Evolutionary conservation across 2,329 filamentous ascomycete genomes (phyloP), one percentile per base, ranked within the genome.

Genomic region (Trichoderma sp.): DNA sequence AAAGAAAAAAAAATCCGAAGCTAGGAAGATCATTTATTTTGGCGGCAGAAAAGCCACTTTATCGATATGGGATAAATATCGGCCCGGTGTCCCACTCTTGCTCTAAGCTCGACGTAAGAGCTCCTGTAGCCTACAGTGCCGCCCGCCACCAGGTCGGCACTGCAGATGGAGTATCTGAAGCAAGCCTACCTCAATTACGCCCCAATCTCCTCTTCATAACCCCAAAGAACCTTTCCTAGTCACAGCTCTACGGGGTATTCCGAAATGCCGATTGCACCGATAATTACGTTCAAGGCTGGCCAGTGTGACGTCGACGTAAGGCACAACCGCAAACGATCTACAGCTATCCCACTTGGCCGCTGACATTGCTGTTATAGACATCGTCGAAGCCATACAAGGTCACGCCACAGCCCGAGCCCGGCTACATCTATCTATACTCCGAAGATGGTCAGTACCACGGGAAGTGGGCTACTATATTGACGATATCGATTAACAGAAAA

Each of bases 271-370:
- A 89, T 93, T 81, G 80, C 86, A 74, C 94, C 95, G 37, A 87
- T 97, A 77, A 94, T 98, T 79, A 97, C 94, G 18, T 98, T 98
- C 87, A 97, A 97, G 86, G 95, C 95, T 72, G 95, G 95, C 80
- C 88, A 88, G 79, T 98, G 95, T 82, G 90, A 96, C 65, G 79
- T 95, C 70, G 90, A 94, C 79, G 94, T 97, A 83, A 77, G 91
- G 64, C 51, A 66, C 59, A 43, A 51, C 30, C 51, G 24, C 63
- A 61, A 43, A 54, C 30, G 46, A 39, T 67, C 68, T 28, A 61
- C 68, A 67, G 66, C 28, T 51, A 39, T 55, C 60, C 65, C 18
- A 68, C 70, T 68, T 74, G 18, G 32, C 59, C 74, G 69, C 72
- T 72, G 66, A 70, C 61, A 69, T 66, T 26, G 26, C 68, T 43